Percentiles rank a stretch among this genome's conserved stretches.
phyloP scores from a whole-genome alignment of 2,329 filamentous ascomycete species.

The Ophiocordyceps sinensis region DNA sequence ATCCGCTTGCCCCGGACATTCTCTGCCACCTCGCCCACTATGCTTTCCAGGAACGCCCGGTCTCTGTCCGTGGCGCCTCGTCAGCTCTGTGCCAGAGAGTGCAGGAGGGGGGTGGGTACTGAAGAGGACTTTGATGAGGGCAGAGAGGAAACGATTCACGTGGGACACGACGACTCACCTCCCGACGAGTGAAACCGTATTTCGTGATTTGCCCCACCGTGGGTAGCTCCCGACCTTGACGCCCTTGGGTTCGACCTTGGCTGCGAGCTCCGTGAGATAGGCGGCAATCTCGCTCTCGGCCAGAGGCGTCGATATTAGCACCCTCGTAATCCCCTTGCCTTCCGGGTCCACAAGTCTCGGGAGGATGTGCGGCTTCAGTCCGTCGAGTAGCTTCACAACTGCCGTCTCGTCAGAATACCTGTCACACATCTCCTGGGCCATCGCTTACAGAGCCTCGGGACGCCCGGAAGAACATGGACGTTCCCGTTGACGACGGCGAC shows the following conservation, averaged over 20 bases:
- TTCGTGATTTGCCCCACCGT: conserved; percentile 72
- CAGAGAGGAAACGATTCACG: not conserved
- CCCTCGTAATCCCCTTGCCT: conserved; percentile 63
- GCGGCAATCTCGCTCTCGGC: conserved; percentile 73
- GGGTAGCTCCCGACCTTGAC: conserved; percentile 96
- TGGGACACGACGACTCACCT: conserved; percentile 17
- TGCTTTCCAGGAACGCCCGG: conserved; percentile 58
- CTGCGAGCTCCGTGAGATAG: conserved; percentile 69
- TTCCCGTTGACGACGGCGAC: conserved; percentile 83
- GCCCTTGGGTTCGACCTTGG: conserved; percentile 55
- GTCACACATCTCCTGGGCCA: not conserved
- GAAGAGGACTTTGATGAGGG: no score
- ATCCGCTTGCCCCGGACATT: conserved; percentile 63
- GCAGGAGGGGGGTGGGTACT: not conserved
- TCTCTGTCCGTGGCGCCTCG: conserved; percentile 33
- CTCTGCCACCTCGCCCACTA: conserved; percentile 64
- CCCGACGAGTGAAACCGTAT: conserved; percentile 80
- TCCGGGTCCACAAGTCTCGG: conserved; percentile 65
- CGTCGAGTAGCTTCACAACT: conserved; percentile 64
- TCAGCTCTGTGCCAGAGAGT: conserved; percentile 5
- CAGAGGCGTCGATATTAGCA: conserved; percentile 77
- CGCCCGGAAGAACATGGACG: conserved; percentile 80
- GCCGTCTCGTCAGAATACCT: not conserved
- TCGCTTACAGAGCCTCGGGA: conserved; percentile 59
- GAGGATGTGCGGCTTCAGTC: conserved; percentile 55